phyloP scores from a whole-genome alignment of 768 basidiomycete species.

The Mycena haematopus region DNA sequence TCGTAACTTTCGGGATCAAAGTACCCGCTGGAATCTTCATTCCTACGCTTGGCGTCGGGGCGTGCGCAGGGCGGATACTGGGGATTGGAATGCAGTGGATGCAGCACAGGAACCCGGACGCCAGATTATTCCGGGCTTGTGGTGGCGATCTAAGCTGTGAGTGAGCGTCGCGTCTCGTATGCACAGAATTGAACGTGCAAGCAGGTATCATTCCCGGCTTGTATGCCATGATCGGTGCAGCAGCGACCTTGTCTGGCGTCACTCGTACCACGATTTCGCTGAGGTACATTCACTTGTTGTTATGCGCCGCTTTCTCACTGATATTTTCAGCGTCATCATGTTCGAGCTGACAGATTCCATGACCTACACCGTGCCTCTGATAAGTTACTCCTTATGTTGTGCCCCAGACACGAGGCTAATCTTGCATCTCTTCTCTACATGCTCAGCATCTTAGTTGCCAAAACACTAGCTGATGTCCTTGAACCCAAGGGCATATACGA shows the following conservation, averaged over 20 bases:
- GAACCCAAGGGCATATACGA: constrained; percentile 98
- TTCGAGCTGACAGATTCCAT: constrained; percentile 94
- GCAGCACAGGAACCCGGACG: constrained; percentile 66
- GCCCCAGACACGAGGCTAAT: neutral
- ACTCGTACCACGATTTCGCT: constrained; percentile 57
- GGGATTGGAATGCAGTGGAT: constrained; percentile 83
- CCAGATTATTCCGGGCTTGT: constrained; percentile 70
- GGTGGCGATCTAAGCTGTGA: constrained; percentile 68
- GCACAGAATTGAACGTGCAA: constrained; percentile 1
- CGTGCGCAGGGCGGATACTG: constrained; percentile 87
- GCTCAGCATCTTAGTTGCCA: constrained; percentile 87
- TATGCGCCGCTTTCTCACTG: neutral
- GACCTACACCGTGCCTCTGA: constrained; percentile 80
- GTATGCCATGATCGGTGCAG: constrained; percentile 97
- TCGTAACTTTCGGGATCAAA: constrained; percentile 91
- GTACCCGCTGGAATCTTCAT: constrained; percentile 96
- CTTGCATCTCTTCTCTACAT: constrained; percentile 35
- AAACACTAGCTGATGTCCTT: constrained; percentile 86
- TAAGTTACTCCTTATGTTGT: neutral
- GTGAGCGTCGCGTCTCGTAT: constrained; percentile 24
- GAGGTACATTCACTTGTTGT: constrained; percentile 12
- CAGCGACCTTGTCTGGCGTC: constrained; percentile 93
- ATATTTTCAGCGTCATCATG: constrained; percentile 78
- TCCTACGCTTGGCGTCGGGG: constrained; percentile 93
- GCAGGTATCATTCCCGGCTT: constrained; percentile 81